Conservation (phyloP, 2,329 filamentous ascomycete species). For the Fusarium newnesense region DNA sequence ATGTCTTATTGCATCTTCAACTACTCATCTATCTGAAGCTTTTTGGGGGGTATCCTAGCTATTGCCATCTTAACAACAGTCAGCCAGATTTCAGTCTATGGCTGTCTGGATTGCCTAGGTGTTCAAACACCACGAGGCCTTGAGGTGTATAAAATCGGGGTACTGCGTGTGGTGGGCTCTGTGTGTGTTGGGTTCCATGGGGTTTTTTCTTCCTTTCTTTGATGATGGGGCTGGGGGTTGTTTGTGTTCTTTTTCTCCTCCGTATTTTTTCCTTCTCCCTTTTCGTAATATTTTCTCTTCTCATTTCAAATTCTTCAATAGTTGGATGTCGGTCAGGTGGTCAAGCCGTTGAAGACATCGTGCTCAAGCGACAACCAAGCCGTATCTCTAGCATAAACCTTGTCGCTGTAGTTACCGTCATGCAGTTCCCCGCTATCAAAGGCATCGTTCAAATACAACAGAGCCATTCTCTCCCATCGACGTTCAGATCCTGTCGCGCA, state of each 20-base stretch:
- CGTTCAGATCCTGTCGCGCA: not conserved
- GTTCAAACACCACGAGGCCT: not conserved
- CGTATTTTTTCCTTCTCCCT: too few relatives aligned
- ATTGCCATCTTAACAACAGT: not conserved
- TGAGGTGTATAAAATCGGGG: not conserved
- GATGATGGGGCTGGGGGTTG: not conserved
- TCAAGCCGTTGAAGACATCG: not conserved
- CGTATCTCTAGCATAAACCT: not conserved
- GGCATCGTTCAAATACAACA: not conserved
- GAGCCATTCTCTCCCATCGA: conserved; percentile 7
- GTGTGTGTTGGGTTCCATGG: not conserved
- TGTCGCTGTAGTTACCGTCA: not conserved
- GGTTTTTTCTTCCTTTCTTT: not conserved
- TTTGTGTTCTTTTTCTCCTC: not conserved
- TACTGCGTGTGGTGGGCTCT: not conserved
- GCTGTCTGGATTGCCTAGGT: not conserved
- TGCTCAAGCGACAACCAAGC: not conserved
- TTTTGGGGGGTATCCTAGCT: not conserved
- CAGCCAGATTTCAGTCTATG: not conserved
- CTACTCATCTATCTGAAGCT: too few relatives aligned
- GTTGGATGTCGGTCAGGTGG: not conserved
- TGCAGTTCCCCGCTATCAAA: not conserved
- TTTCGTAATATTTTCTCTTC: too few relatives aligned
- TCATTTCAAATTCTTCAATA: not conserved
- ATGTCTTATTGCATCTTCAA: not conserved